A percentile compares a stretch with the other conserved stretches of the same genome.
These are phyloP conservation scores for Aurinia saxatilis DNA, from an alignment of 345 rosid genomes.

Conservation along the genomic window DNA sequence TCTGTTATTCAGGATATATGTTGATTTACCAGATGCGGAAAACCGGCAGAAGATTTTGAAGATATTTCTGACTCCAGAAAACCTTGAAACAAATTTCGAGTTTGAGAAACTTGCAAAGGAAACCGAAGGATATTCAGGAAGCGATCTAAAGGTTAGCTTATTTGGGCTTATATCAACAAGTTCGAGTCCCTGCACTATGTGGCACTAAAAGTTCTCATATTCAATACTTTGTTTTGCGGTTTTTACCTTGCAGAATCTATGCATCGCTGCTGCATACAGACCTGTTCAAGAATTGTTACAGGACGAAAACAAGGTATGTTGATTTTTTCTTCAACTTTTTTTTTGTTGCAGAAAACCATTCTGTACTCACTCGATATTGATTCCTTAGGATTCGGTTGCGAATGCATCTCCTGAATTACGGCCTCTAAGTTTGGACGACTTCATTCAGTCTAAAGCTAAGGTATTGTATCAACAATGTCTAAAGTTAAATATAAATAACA, in stretches of 20 bases:
- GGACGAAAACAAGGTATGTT: conserved; percentile 59
- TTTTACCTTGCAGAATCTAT: conserved; percentile 64
- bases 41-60: conserved; percentile 81
- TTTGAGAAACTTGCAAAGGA: conserved; percentile 67
- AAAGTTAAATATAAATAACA: neutral
- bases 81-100: conserved; percentile 49
- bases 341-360: neutral
- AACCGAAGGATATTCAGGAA: conserved; percentile 97
- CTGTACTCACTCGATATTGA: neutral
- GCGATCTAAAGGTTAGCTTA: conserved; percentile 84
- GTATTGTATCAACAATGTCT: conserved; percentile 27
- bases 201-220: neutral
- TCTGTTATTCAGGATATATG: conserved; percentile 58
- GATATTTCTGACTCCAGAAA: conserved; percentile 70
- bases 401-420: conserved; percentile 43
- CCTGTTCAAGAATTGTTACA: conserved; percentile 95
- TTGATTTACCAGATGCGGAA: conserved; percentile 90
- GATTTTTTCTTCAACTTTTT: neutral
- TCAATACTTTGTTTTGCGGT: neutral
- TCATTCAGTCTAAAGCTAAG: conserved; percentile 76
- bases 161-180: neutral
- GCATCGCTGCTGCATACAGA: conserved; percentile 93
- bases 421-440: conserved; percentile 73
- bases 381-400: conserved; percentile 36
- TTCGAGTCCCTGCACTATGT: neutral